These are phyloP conservation scores for Lyophyllum shimeji DNA, from an alignment of 768 basidiomycete genomes.

Conservation along the genomic window DNA sequence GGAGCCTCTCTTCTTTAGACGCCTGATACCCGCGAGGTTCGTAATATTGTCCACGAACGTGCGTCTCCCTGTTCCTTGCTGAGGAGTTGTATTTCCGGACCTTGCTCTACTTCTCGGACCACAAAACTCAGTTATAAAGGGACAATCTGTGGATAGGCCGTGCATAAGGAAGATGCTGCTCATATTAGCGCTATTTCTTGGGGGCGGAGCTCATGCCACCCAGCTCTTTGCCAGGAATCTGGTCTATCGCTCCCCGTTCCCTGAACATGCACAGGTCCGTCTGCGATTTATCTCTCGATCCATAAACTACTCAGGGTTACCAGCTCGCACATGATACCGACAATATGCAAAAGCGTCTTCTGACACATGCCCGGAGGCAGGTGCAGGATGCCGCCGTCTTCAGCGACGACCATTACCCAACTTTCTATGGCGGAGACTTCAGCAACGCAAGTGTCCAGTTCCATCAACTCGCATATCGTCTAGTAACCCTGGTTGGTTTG, in stretches of 20 bases:
- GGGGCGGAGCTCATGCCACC: slow-evolving; percentile 12
- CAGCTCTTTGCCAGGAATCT: slow-evolving; percentile 36
- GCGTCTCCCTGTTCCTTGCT: not conserved
- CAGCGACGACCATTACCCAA: slow-evolving; percentile 11
- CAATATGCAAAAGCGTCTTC: not conserved
- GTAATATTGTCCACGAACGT: not conserved
- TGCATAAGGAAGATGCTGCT: not conserved
- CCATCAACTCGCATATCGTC: not conserved
- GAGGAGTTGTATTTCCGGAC: not conserved
- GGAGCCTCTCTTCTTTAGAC: slow-evolving; percentile 1
- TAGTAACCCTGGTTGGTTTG: not conserved
- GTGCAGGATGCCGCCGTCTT: slow-evolving; percentile 5
- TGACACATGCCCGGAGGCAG: slow-evolving; percentile 3
- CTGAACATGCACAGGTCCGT: slow-evolving; percentile 30
- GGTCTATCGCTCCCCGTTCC: slow-evolving; percentile 40
- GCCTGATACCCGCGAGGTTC: not conserved
- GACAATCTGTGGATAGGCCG: not conserved
- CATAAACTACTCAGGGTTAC: slow-evolving; percentile 51
- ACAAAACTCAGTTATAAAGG: not conserved
- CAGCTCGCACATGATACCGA: slow-evolving; percentile 4
- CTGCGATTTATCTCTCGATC: slow-evolving; percentile 40
- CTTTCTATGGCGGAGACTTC: slow-evolving; percentile 10
- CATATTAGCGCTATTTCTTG: slow-evolving; percentile 4
- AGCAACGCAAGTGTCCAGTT: slow-evolving; percentile 1
- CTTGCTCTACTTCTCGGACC: not conserved